Base-by-base conservation (phyloP, 2,329 filamentous ascomycete species). In the Pseudogymnoascus sp. region DNA sequence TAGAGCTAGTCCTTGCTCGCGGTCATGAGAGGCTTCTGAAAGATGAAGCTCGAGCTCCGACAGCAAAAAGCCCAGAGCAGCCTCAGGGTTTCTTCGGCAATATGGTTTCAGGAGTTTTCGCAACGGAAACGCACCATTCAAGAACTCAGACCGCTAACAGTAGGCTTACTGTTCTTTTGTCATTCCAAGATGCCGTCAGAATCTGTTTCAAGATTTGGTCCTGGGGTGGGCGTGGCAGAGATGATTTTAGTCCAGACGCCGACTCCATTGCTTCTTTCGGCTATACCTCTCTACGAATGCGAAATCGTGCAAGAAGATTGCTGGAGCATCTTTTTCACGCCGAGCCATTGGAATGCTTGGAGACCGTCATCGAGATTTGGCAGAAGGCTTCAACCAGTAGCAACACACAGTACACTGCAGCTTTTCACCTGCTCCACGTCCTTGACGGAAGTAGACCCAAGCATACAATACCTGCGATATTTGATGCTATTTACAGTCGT, bases 191-290 rank as follows among this genome's bases (percentile, higher is more conserved):
- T 71, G 90, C 92, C 1, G 90, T 97, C 61, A 84, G 90, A 21
- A 89, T 95, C 57, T 96, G 92, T 72, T 95, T 95, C 70, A 84
- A 80, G 10, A 96, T 99, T 58, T 99, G 95, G 94, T 89, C 89
- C 0, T 99, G 94, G 92, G 90, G 82, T 12, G 81, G 88, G 5
- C 83, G 86, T 68, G 81, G 81, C 2, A 77, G 77, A 26, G 84
- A 86, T 67, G 75, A 79, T 15, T 72, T 71, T 6, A 73, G 75
- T 19, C 82, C 87, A 59, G 88, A 95, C 69, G 69, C 76, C 0
- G 79, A 81, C 28, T 92, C 87, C 13, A 79, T 79, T 4, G 89
- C 91, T 7, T 96, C 92, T 0, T 95, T 96, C 71, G 86, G 82
- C 63, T 95, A 96, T 74, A 96, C 91, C 1, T 95, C 92, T 7